phyloP scores from a whole-genome alignment of 2,329 filamentous ascomycete species.

The Penicillium sclerotigenum region DNA sequence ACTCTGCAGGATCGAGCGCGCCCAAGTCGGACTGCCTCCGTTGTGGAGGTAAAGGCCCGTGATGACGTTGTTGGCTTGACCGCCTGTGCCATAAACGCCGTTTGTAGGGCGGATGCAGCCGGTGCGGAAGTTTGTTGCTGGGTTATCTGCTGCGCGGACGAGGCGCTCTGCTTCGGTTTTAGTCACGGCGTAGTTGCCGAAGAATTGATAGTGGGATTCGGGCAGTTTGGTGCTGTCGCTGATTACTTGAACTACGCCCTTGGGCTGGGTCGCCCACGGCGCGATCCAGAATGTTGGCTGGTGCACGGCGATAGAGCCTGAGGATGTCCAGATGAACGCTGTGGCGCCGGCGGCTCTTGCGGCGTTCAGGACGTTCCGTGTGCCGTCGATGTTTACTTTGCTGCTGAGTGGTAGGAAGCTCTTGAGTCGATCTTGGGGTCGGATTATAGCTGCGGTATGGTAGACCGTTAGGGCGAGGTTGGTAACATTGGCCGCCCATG shows the following conservation, averaged over 20 bases:
- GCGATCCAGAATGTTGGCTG: conserved; percentile 45
- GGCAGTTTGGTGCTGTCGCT: conserved; percentile 44
- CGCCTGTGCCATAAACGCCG: conserved; percentile 51
- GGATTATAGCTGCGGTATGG: conserved; percentile 56
- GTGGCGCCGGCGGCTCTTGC: conserved; percentile 48
- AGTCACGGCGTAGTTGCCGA: conserved; percentile 49
- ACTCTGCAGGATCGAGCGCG: conserved; percentile 48
- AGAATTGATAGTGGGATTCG: conserved; percentile 45
- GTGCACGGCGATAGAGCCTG: conserved; percentile 47
- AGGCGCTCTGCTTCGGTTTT: conserved; percentile 54
- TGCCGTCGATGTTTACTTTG: conserved; percentile 52
- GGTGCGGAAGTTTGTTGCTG: conserved; percentile 46
- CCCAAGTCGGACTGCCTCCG: conserved; percentile 44
- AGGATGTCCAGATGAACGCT: conserved; percentile 55
- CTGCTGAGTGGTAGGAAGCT: conserved; percentile 47
- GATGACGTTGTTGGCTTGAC: conserved; percentile 39
- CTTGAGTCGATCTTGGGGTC: conserved; percentile 49
- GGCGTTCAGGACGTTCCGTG: conserved; percentile 49
- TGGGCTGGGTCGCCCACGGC: conserved; percentile 45
- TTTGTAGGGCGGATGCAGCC: conserved; percentile 55
- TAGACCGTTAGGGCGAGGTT: conserved; percentile 54
- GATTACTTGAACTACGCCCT: conserved; percentile 46
- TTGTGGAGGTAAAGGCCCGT: conserved; percentile 41
- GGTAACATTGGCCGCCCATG: conserved; percentile 47
- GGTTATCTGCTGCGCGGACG: conserved; percentile 46